Conservation (phyloP, 768 basidiomycete species). For the Auriscalpium vulgare region DNA sequence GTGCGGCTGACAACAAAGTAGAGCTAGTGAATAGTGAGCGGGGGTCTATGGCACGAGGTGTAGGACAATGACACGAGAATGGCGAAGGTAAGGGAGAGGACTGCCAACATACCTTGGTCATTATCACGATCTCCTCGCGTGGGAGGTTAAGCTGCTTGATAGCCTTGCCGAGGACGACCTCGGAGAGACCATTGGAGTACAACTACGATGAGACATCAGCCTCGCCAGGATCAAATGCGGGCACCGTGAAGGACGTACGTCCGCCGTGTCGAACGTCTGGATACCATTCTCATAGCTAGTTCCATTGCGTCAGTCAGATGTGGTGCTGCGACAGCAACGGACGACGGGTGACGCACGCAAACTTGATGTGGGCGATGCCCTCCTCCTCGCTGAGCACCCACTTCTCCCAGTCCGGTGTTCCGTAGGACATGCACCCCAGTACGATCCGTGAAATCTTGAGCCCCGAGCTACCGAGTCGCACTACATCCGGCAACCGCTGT, state of each 20-base stretch:
- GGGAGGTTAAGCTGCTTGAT: constrained; percentile 28
- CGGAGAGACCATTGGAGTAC: constrained; percentile 25
- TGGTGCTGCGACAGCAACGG: neutral
- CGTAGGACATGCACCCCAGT: constrained; percentile 23
- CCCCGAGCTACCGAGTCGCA: neutral
- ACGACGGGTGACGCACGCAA: constrained; percentile 15
- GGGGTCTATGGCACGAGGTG: neutral
- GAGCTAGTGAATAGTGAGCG: neutral
- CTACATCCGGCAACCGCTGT: neutral
- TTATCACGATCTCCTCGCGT: constrained; percentile 24
- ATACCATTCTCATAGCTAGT: constrained; percentile 18
- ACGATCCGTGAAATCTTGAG: constrained; percentile 6
- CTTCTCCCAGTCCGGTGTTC: constrained; percentile 13
- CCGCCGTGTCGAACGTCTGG: constrained; percentile 23
- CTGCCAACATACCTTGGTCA: neutral
- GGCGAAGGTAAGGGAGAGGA: no score
- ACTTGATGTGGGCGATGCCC: constrained; percentile 30
- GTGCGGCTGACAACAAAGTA: neutral
- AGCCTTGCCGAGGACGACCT: constrained; percentile 29
- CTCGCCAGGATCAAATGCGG: neutral
- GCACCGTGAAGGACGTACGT: constrained; percentile 4
- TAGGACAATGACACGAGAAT: no score
- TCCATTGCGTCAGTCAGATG: neutral
- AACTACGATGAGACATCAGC: neutral
- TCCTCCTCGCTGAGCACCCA: constrained; percentile 33